phyloP scores from a whole-genome alignment of 2,329 filamentous ascomycete genomes.

The Colletotrichum truncatum region DNA sequence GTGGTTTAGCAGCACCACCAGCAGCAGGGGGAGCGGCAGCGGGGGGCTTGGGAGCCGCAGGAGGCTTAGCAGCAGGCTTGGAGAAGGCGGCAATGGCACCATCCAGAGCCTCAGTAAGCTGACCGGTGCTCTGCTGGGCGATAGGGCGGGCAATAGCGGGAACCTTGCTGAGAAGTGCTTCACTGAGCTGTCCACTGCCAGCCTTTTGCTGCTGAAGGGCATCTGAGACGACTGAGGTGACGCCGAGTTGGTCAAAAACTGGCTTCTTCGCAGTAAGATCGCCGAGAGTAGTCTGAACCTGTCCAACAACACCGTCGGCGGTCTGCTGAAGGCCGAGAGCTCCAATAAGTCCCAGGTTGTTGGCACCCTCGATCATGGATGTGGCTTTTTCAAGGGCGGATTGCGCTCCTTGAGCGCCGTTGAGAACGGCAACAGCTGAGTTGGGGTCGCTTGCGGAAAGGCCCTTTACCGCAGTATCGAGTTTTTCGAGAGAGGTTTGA shows the following conservation, averaged over 20 bases:
- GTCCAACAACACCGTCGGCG: background rate
- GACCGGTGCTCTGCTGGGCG: conserved; percentile 23
- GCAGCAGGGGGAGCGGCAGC: background rate
- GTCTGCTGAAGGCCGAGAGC: conserved; percentile 27
- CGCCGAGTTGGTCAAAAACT: conserved; percentile 26
- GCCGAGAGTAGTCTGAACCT: conserved; percentile 20
- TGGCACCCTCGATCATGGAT: conserved; percentile 1
- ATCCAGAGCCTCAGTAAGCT: conserved; percentile 16
- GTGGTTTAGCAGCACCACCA: too few species aligned
- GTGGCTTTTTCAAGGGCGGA: background rate
- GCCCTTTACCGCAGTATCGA: conserved; percentile 20
- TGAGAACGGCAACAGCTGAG: conserved; percentile 2
- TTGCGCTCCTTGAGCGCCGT: conserved; percentile 14
- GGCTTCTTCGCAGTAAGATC: conserved; percentile 23
- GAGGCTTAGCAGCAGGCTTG: background rate
- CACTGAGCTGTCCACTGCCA: background rate
- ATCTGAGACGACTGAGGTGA: conserved; percentile 13
- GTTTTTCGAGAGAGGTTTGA: background rate
- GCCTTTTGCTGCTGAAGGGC: conserved; percentile 13
- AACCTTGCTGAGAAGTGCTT: conserved; percentile 19
- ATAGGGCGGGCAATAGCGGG: conserved; percentile 23
- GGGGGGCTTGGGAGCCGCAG: too few species aligned
- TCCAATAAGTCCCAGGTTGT: conserved; percentile 8
- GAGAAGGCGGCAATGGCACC: conserved; percentile 13
- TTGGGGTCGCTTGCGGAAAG: conserved; percentile 18